Evolutionary conservation across 2,329 filamentous ascomycete genomes (phyloP).

Genomic region (Aspergillus sergii): DNA sequence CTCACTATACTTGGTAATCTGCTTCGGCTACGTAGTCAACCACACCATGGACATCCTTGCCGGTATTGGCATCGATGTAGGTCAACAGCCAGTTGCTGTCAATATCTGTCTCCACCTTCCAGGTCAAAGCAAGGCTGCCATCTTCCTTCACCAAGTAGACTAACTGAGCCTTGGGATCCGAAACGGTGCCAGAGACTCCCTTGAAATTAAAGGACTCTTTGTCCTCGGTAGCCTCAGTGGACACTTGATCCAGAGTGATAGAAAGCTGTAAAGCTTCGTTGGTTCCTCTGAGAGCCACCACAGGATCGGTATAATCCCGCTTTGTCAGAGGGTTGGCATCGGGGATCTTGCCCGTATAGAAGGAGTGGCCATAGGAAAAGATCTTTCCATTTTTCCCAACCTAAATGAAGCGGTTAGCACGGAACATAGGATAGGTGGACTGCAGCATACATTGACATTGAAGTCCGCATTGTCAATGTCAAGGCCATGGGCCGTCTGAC

Average conservation of each 20-base stretch:
- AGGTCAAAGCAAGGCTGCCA: slow-evolving; percentile 11
- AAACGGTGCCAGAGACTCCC: slow-evolving; percentile 12
- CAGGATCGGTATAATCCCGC: slow-evolving; percentile 8
- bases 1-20: slow-evolving; percentile 20
- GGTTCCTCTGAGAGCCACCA: slow-evolving; percentile 10
- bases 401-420: background rate
- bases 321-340: slow-evolving; percentile 2
- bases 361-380: slow-evolving; percentile 20
- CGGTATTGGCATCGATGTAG: slow-evolving; percentile 16
- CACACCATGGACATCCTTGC: slow-evolving; percentile 14
- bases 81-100: slow-evolving; percentile 18
- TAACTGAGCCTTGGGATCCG: slow-evolving; percentile 16
- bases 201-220: slow-evolving; percentile 13
- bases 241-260: slow-evolving; percentile 1
- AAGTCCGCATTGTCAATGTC: slow-evolving; percentile 22
- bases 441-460: slow-evolving; percentile 19
- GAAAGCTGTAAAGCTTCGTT: slow-evolving; percentile 7
- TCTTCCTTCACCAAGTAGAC: slow-evolving; percentile 16
- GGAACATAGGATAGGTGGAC: too few relatives aligned
- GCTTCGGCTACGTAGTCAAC: slow-evolving; percentile 19
- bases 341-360: slow-evolving; percentile 14
- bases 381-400: slow-evolving; percentile 18
- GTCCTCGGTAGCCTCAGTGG: background rate
- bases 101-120: slow-evolving; percentile 18
- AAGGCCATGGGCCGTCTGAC: slow-evolving; percentile 15